Evolutionary conservation across 352 stramenopile species (phyloP), one percentile per base, ranked within the genome.

Genomic region (Globisporangium paroecandrum): DNA sequence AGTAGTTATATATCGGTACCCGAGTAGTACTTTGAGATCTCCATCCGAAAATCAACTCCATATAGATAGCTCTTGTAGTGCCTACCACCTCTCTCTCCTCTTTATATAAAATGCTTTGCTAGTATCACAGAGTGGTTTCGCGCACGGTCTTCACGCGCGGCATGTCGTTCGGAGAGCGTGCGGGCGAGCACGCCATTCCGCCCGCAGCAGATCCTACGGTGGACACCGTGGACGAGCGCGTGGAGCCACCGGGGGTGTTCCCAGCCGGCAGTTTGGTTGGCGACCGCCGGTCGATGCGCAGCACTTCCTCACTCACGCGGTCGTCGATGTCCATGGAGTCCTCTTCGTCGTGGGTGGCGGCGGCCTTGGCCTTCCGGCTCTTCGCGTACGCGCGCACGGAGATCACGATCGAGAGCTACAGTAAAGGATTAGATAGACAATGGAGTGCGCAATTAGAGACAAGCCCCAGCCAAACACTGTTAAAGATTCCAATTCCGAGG

Each of bases 371-470:
- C 55, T 85, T 75, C 20, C 79, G 75, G 7, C 74, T 70, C 13
- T 78, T 75, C 18, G 81, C 41, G 62, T 83, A 85, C 5, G 75
- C 79, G 34, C 78, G 77, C 29, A 87, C 69, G 0, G 79, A 87
- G 58, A 85, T 77, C 41, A 76, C 74, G 58, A 87, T 87, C 32
- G 79, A 87, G 65, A 87, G 81, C 75, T 81, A 24, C 20, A 61
- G 4, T 3, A 47, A 78, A 3, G 4, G 27, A 46, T 34, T n/a
- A 27, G 3, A 60, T 29, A 27, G 8, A 60, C 55, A 60, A n/a
- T 10, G 24, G 15, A 69, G 36, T 7, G 27, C 13, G 32, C 7
- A 38, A 69, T 29, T 65, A 57, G 43, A 58, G 5, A 64, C 13
- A 25, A n/a, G 7, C 20, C 29, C 13, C n/a, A 56, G 4, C 29